These are phyloP conservation scores for Skeletonema potamos DNA, from an alignment of 108 stramenopile species.

Conservation along the genomic window DNA sequence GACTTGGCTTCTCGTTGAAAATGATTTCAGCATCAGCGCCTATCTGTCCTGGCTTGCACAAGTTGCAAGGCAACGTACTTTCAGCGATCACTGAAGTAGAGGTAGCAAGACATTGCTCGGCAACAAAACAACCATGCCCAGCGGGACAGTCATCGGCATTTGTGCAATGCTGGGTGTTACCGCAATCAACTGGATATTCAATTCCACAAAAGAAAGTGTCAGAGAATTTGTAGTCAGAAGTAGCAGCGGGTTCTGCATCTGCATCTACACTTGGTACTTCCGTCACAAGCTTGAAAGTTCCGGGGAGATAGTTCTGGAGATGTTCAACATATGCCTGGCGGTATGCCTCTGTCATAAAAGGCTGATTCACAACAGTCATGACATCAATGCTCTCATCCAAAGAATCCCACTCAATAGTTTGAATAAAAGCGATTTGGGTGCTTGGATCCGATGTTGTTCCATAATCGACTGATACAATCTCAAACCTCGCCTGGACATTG, in stretches of 20 bases:
- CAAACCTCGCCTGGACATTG: slow-evolving; percentile 12
- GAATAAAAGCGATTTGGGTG: neutral
- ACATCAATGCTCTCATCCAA: neutral
- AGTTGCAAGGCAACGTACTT: slow-evolving; percentile 3
- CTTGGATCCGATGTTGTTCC: neutral
- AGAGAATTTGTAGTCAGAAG: neutral
- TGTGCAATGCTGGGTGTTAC: neutral
- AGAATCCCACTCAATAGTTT: neutral
- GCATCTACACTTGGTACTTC: neutral
- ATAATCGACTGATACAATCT: slow-evolving; percentile 15
- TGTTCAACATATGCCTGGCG: neutral
- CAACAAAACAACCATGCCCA: neutral
- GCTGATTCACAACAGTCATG: neutral
- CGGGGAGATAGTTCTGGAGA: neutral
- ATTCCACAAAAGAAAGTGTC: neutral
- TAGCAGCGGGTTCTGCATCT: neutral
- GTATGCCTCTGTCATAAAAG: neutral
- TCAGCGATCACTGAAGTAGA: neutral
- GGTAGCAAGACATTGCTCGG: neutral
- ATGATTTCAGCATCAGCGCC: slow-evolving; percentile 4
- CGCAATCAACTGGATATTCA: neutral
- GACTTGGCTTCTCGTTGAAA: slow-evolving; percentile 7
- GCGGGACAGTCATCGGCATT: neutral
- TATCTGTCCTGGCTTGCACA: slow-evolving; percentile 5
- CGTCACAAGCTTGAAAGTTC: neutral